Evolutionary conservation across 2,329 filamentous ascomycete species (phyloP), one percentile per base, ranked within the genome.

Genomic region (Ophiostoma himal-ulmi): DNA sequence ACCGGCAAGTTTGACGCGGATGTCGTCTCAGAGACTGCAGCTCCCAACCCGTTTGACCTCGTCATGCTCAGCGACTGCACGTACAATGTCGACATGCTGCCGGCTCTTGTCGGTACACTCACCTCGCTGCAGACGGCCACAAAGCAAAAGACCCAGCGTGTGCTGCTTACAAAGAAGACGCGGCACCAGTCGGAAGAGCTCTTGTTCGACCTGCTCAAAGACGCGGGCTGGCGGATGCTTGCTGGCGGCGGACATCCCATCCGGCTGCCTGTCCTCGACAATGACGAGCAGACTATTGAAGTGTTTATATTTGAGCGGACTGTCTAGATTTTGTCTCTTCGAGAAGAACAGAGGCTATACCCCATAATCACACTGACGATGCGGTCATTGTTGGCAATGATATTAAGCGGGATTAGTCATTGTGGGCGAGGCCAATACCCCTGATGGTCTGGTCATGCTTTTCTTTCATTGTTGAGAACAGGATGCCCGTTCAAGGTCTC

Each of bases 51-150:
- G 1, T 88, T 85, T 85, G 83, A 87, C 71, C 77, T 87, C 5
- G 75, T 87, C 66, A 79, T 86, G 69, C 78, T 88, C 30, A 87
- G 85, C 75, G 86, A 88, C 76, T 87, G 86, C 80, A 88, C 85
- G 0, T 88, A 88, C 79, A 88, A 88, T 72, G 83, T 82, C 69
- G 85, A 88, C 75, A 83, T 82, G 73, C 77, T 88, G 36, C 82
- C 84, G 1, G 81, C 83, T 2, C 79, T 88, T 30, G 82, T 87
- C 4, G 81, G 81, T 68, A 87, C 85, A 0, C 77, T 88, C 48
- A 82, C 82, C 1, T 81, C 83, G 1, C 75, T 88, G 13, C 83
- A 71, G 2, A 74, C 73, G 1, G 75, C 76, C 3, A 70, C 64
- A 0, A 1, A 14, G 41, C 2, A 17, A 7, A 17, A 3, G 6